Percentiles rank a stretch among this genome's conserved stretches.
phyloP scores from a whole-genome alignment of 106 monocot genomes.

The Amphibolis antarctica region DNA sequence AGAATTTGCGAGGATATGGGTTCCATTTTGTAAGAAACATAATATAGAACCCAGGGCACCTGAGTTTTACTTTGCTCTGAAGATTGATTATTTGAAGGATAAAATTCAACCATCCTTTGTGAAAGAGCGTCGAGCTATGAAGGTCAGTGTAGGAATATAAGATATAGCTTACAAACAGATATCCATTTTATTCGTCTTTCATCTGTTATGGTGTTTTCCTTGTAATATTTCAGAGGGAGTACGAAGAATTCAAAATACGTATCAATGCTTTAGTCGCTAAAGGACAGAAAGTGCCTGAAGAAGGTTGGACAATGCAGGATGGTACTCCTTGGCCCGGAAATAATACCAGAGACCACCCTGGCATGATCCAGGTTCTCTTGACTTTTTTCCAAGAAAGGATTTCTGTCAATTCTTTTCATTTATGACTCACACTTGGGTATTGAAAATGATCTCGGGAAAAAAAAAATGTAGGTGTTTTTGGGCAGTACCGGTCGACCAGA shows the following conservation, averaged over 20 bases:
- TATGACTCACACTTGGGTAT: too few species aligned
- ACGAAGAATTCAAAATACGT: constrained; percentile 78
- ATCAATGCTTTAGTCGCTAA: constrained; percentile 84
- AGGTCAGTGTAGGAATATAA: constrained; percentile 25
- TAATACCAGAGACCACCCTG: constrained; percentile 78
- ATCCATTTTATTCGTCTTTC: not conserved
- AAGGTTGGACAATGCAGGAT: constrained; percentile 90
- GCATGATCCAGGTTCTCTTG: constrained; percentile 84
- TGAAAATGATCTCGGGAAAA: not conserved
- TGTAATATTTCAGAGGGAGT: constrained; percentile 50
- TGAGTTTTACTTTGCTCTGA: constrained; percentile 80
- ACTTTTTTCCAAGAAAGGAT: not conserved
- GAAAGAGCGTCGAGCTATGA: constrained; percentile 80
- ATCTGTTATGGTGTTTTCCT: not conserved
- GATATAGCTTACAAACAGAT: not conserved
- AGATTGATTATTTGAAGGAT: constrained; percentile 88
- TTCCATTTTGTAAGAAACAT: constrained; percentile 86
- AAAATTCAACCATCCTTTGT: constrained; percentile 85
- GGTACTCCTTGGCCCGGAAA: constrained; percentile 93
- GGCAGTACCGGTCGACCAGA: constrained; percentile 78
- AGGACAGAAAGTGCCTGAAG: constrained; percentile 78
- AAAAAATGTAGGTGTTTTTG: constrained; percentile 51
- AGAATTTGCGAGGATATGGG: constrained; percentile 80
- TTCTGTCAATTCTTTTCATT: not conserved
- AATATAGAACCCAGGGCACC: constrained; percentile 83